Evolutionary conservation across 495 filamentous ascomycete species (phyloP), one percentile per base, ranked within the genome.

Genomic region (Podospora pseudopauciseta): DNA sequence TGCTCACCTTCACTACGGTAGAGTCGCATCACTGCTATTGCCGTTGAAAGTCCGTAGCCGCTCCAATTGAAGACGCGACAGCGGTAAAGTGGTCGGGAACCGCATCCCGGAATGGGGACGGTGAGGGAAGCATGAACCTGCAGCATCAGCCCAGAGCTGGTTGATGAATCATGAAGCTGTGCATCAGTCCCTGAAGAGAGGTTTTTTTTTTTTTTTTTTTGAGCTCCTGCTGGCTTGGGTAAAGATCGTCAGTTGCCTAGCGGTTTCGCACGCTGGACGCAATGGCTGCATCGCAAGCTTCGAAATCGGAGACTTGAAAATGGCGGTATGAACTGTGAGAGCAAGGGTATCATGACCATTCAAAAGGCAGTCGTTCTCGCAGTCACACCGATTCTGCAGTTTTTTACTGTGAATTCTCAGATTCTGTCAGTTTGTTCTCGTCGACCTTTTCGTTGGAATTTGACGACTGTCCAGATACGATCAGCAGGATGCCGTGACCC

Each of bases 181-280:
- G n/a, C 49, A 63, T 39, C 55, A 58, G 55, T 58, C 55, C 16
- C 55, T 58, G 55, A 19, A 26, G 55, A 58, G 30, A 32, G 20
- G 1, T 0, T 26, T 58, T 58, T 58, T 58, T 2, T 4, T 26
- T 26, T 58, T 58, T 26, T 58, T 58, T 2, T 4, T 0, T 1
- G 61, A 19, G 27, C 61, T 49, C 30, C 20, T 44, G 18, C 11
- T 63, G 28, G 16, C 15, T 44, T 44, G 34, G 61, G 61, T 16
- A 63, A 63, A 34, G 61, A 63, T 63, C 61, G 20, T 63, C 61
- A 27, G 30, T 7, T 39, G 23, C 23, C 34, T 39, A 39, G 34
- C 11, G 34, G 34, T 5, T 30, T 63, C 28, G 9, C 60, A 63
- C 9, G 18, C 11, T 26, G 55, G 23, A 19, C 55, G 0, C 1